Conservation (phyloP, 345 rosid genomes). For the Bruguiera gymnorhiza region DNA sequence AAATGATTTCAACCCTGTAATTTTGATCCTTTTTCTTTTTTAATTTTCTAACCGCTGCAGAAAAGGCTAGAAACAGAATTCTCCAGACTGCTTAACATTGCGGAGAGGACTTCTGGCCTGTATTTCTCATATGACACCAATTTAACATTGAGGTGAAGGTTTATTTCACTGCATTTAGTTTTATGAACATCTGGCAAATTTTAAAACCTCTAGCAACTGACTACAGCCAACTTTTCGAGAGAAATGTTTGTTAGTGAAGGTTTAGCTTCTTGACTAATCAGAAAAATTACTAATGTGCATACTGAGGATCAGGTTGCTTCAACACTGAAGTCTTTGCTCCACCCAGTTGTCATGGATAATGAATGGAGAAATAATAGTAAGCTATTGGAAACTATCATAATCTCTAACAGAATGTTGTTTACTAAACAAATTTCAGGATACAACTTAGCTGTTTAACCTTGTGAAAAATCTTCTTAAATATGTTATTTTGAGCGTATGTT, state of each 20-base stretch:
- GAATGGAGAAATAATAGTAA: background rate
- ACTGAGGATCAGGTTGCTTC: background rate
- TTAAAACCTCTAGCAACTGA: too few relatives aligned
- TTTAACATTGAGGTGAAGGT: conserved; percentile 72
- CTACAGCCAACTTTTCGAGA: too few relatives aligned
- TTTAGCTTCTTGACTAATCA: too few relatives aligned
- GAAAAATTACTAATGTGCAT: background rate
- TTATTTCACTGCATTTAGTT: background rate
- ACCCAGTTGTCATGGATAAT: background rate
- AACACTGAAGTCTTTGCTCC: background rate
- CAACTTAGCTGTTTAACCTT: background rate
- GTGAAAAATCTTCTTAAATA: background rate
- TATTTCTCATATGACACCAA: conserved; percentile 85
- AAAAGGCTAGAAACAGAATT: conserved; percentile 83
- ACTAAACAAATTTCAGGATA: background rate
- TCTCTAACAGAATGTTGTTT: background rate
- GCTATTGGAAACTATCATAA: background rate
- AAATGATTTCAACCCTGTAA: conserved; percentile 11
- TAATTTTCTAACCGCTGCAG: conserved; percentile 37
- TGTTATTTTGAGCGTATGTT: too few relatives aligned
- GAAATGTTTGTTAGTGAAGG: too few relatives aligned
- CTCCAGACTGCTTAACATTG: conserved; percentile 57
- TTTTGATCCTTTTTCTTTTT: background rate
- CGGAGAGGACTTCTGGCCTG: conserved; percentile 78
- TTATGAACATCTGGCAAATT: background rate